Percentiles rank a stretch among this genome's conserved stretches.
These are phyloP conservation scores for Lepraria neglecta DNA, from an alignment of 495 filamentous ascomycete genomes.

Conservation along the genomic window DNA sequence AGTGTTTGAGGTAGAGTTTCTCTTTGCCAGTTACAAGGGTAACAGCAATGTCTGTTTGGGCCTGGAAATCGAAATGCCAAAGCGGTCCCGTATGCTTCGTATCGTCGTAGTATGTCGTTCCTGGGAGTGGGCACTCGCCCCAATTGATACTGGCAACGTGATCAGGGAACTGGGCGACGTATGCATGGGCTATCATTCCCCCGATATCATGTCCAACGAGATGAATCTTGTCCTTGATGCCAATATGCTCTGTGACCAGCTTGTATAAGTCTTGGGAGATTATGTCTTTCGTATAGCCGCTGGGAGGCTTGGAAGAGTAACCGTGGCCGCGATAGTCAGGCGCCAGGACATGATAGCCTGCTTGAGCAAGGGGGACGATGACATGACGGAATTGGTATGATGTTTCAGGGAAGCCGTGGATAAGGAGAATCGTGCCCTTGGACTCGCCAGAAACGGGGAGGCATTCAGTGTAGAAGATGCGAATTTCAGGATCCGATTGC, in stretches of 20 bases:
- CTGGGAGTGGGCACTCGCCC: constrained; percentile 44
- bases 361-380: constrained; percentile 34
- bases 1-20: constrained; percentile 41
- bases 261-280: constrained; percentile 30
- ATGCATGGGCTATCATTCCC: constrained; percentile 41
- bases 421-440: constrained; percentile 27
- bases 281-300: constrained; percentile 34
- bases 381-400: constrained; percentile 42
- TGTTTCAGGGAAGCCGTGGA: constrained; percentile 41
- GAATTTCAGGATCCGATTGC: constrained; percentile 26
- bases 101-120: constrained; percentile 32
- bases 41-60: constrained; percentile 38
- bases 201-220: constrained; percentile 45
- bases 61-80: constrained; percentile 46
- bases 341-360: constrained; percentile 39
- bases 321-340: constrained; percentile 45
- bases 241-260: constrained; percentile 28
- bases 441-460: constrained; percentile 8
- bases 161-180: constrained; percentile 32
- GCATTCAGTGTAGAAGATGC: constrained; percentile 26
- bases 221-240: constrained; percentile 37
- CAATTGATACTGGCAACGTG: constrained; percentile 35
- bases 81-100: constrained; percentile 29
- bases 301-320: constrained; percentile 34
- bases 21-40: constrained; percentile 39